Conservation (phyloP, 139 green algal species). For the Auxenochlorella pyrenoidosa region DNA sequence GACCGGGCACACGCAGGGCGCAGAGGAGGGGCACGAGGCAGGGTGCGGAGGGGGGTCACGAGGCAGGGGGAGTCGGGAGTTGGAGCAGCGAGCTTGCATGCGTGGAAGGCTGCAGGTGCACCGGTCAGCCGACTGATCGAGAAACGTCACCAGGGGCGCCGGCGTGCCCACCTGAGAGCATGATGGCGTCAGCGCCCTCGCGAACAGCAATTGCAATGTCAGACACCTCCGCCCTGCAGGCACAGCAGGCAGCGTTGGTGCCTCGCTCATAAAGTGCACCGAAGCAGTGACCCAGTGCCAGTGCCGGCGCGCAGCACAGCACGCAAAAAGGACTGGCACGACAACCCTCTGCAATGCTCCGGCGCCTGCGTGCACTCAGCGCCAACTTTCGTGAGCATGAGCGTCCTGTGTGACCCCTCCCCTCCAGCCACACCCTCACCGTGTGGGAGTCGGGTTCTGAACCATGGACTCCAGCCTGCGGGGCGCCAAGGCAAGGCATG, state of each 20-base stretch:
- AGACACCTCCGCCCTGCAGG: slow-evolving; percentile 63
- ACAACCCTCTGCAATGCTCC: no score
- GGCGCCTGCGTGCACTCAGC: no score
- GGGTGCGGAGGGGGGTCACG: neutral
- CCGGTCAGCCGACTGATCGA: neutral
- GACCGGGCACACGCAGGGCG: neutral
- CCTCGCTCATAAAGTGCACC: no score
- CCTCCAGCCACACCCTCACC: slow-evolving; percentile 55
- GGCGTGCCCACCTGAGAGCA: slow-evolving; percentile 75
- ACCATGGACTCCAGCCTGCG: slow-evolving; percentile 81
- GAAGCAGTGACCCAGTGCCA: no score
- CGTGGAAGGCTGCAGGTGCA: neutral
- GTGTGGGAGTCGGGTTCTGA: slow-evolving; percentile 78
- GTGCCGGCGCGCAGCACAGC: no score
- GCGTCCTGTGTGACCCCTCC: no score
- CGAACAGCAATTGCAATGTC: slow-evolving; percentile 81
- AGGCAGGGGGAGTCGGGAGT: no score
- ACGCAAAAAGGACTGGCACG: no score
- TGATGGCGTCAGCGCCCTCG: slow-evolving; percentile 77
- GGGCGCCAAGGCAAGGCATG: no score
- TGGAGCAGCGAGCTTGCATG: neutral
- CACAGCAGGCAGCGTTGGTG: neutral
- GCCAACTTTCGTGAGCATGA: no score
- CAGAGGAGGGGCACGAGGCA: neutral
- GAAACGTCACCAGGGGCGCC: no score